A percentile compares a stretch with the other conserved stretches of the same genome.
Conservation (phyloP, 23 red algal species). For the Chondrus crispus region DNA sequence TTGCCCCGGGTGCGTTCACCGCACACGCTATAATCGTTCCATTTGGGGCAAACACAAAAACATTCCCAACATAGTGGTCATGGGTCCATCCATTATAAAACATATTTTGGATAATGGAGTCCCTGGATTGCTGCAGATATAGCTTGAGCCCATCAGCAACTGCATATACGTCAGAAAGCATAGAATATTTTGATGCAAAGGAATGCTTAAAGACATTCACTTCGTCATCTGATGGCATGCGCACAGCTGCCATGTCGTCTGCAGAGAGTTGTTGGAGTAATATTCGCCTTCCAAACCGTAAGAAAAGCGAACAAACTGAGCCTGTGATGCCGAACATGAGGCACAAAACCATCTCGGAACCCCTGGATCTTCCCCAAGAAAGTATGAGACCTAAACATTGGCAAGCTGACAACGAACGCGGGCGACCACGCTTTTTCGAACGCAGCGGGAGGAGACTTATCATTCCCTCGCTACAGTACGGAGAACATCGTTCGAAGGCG, state of each 20-base stretch:
- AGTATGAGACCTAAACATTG: not conserved
- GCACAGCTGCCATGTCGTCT: not conserved
- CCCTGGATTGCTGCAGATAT: not conserved
- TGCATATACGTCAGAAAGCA: not conserved
- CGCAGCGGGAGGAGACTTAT: not conserved
- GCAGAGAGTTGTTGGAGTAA: not conserved
- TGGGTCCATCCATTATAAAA: slow-evolving; percentile 25
- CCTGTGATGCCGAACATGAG: not conserved
- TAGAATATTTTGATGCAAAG: not conserved
- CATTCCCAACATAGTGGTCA: not conserved
- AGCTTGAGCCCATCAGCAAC: slow-evolving; percentile 7
- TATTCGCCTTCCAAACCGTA: not conserved
- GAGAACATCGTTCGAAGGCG: not conserved
- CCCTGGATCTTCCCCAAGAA: not conserved
- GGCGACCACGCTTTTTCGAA: not conserved
- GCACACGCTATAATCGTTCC: slow-evolving; percentile 2
- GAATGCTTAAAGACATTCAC: not conserved
- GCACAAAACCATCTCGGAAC: not conserved
- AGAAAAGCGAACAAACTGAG: not conserved
- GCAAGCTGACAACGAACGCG: not conserved
- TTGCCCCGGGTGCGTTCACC: not conserved
- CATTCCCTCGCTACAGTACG: not conserved
- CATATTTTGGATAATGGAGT: not conserved
- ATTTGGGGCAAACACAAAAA: slow-evolving; percentile 34
- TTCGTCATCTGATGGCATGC: not conserved